phyloP scores from a whole-genome alignment of 2,329 filamentous ascomycete species.

The Fusarium setosum region DNA sequence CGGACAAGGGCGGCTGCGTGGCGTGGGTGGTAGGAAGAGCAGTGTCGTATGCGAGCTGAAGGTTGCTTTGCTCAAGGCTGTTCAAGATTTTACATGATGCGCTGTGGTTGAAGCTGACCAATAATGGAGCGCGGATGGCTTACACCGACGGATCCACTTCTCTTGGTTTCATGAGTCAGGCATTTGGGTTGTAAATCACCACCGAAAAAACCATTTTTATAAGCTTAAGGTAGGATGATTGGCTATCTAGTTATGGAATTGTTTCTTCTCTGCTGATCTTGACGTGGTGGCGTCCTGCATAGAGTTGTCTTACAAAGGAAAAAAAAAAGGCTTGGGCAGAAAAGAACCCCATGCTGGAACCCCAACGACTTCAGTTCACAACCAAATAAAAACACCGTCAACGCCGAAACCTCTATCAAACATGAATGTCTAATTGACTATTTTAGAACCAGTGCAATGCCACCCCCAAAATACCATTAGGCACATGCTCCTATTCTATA shows the following conservation, averaged over 20 bases:
- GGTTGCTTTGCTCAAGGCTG: constrained; percentile 7
- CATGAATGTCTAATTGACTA: constrained; percentile 16
- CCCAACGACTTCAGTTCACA: neutral
- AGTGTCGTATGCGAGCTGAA: constrained; percentile 12
- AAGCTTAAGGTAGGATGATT: too few relatives aligned
- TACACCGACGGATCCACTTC: constrained; percentile 13
- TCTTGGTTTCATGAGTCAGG: neutral
- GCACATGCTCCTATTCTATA: constrained; percentile 11
- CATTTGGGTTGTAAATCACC: neutral
- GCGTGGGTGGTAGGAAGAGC: neutral
- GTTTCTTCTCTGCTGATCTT: too few relatives aligned
- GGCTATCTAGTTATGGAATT: too few relatives aligned
- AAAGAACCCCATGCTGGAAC: too few relatives aligned
- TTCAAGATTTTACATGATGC: constrained; percentile 40
- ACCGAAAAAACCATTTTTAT: neutral
- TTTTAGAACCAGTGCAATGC: constrained; percentile 12
- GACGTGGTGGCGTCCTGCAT: too few relatives aligned
- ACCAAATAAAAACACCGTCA: neutral
- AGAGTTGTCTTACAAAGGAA: too few relatives aligned
- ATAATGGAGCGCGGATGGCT: constrained; percentile 15
- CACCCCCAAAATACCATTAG: constrained; percentile 9
- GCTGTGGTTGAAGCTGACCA: constrained; percentile 18
- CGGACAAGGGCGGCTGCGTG: neutral
- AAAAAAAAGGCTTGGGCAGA: neutral
- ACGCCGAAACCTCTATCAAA: constrained; percentile 14